Conservation (phyloP, 2,329 filamentous ascomycete genomes). For the Pseudopithomyces maydicus region DNA sequence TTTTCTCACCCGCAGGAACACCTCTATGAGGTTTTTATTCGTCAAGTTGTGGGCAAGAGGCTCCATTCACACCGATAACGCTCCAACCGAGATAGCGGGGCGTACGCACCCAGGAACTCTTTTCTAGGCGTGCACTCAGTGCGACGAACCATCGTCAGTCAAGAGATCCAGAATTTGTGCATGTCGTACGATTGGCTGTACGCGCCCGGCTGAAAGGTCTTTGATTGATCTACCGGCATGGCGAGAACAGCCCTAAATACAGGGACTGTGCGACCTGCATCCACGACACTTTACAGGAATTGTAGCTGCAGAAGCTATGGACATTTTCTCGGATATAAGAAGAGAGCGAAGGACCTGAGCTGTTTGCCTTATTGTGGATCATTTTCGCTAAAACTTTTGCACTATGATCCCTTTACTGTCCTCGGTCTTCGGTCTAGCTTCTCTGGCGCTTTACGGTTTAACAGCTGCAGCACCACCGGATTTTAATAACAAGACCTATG, state of each 20-base stretch:
- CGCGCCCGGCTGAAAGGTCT: constrained; percentile 9
- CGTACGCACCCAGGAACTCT: constrained; percentile 4
- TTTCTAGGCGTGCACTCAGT: neutral
- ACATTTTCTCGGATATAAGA: neutral
- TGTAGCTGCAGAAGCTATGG: neutral
- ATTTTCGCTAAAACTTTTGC: constrained; percentile 4
- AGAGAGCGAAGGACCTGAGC: neutral
- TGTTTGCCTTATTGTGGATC: neutral
- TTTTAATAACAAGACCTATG: constrained; percentile 49
- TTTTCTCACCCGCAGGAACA: no score
- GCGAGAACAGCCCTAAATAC: constrained; percentile 15
- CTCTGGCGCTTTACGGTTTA: constrained; percentile 12
- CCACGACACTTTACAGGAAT: constrained; percentile 8
- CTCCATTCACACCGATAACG: neutral
- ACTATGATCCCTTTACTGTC: constrained; percentile 21
- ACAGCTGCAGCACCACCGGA: constrained; percentile 13
- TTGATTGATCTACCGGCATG: constrained; percentile 13
- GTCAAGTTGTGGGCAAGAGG: neutral
- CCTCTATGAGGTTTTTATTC: neutral
- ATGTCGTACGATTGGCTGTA: constrained; percentile 1
- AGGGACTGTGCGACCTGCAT: constrained; percentile 13
- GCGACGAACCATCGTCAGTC: constrained; percentile 4
- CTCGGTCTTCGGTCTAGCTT: constrained; percentile 8
- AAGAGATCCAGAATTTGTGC: neutral
- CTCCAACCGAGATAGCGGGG: constrained; percentile 8